Conservation (phyloP, 805 yeast species). For the Priceomyces haplophilus region DNA sequence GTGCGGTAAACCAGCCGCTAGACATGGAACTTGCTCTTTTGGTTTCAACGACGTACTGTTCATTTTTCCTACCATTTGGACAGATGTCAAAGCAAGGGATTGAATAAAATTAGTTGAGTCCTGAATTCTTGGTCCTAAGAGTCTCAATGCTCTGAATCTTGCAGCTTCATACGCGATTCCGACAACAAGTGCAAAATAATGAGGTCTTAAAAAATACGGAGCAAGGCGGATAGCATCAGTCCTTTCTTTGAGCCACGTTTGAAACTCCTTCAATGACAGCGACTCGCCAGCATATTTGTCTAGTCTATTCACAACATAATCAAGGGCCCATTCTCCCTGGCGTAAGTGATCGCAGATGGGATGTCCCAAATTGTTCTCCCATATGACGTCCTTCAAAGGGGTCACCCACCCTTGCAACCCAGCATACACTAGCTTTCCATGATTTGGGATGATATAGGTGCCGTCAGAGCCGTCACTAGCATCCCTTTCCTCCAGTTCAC, state of each 20-base stretch:
- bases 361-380: slow-evolving; percentile 74
- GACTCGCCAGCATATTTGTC: slow-evolving; percentile 47
- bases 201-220: slow-evolving; percentile 81
- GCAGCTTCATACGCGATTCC: slow-evolving; percentile 84
- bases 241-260: slow-evolving; percentile 66
- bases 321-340: slow-evolving; percentile 86
- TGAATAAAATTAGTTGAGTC: slow-evolving; percentile 71
- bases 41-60: slow-evolving; percentile 76
- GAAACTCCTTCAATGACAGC: slow-evolving; percentile 52
- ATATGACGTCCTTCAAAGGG: slow-evolving; percentile 58
- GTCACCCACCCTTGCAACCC: slow-evolving; percentile 93
- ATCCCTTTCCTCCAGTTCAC: slow-evolving; percentile 88
- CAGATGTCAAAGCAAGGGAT: slow-evolving; percentile 71
- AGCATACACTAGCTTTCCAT: slow-evolving; percentile 76
- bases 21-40: slow-evolving; percentile 55
- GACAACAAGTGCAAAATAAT: slow-evolving; percentile 78
- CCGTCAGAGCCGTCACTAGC: slow-evolving; percentile 70
- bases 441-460: slow-evolving; percentile 67
- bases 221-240: slow-evolving; percentile 58
- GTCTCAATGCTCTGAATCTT: slow-evolving; percentile 59
- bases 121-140: slow-evolving; percentile 54
- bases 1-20: slow-evolving; percentile 97
- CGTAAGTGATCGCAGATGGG: slow-evolving; percentile 80
- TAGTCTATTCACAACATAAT: slow-evolving; percentile 63
- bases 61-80: slow-evolving; percentile 81